Evolutionary conservation across 2,329 filamentous ascomycete species (phyloP).

Genomic region (Colletotrichum sp.): DNA sequence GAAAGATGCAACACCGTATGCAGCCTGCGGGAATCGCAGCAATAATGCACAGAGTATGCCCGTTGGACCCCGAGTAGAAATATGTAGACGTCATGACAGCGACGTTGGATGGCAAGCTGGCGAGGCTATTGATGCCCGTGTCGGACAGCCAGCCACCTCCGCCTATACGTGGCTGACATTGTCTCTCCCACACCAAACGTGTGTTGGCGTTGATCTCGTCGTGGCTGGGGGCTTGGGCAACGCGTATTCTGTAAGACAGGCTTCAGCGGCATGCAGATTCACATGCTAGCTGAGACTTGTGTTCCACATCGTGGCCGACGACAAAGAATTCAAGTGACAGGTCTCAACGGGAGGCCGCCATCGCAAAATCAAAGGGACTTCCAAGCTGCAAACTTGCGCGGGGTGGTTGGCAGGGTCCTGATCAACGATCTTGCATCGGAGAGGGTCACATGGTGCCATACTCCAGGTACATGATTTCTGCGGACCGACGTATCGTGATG

Average conservation of each 20-base stretch:
- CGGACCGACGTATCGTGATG: neutral
- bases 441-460: neutral
- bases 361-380: neutral
- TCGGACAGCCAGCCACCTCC: neutral
- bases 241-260: neutral
- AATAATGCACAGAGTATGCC: neutral
- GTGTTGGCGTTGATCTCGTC: neutral
- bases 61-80: neutral
- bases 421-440: constrained; percentile 4
- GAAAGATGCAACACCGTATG: neutral
- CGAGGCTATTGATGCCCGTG: neutral
- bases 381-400: neutral
- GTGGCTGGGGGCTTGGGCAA: neutral
- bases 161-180: neutral
- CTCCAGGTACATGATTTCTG: neutral
- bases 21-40: neutral
- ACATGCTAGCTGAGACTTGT: neutral
- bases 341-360: neutral
- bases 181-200: too few relatives aligned
- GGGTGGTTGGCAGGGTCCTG: neutral
- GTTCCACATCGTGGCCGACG: neutral
- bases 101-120: neutral
- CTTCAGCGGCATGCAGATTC: neutral
- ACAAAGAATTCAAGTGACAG: neutral
- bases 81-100: neutral